A percentile compares a stretch with the other conserved stretches of the same genome.
phyloP scores from a whole-genome alignment of 768 basidiomycete species.

The Phlebiopsis flavidoalba region DNA sequence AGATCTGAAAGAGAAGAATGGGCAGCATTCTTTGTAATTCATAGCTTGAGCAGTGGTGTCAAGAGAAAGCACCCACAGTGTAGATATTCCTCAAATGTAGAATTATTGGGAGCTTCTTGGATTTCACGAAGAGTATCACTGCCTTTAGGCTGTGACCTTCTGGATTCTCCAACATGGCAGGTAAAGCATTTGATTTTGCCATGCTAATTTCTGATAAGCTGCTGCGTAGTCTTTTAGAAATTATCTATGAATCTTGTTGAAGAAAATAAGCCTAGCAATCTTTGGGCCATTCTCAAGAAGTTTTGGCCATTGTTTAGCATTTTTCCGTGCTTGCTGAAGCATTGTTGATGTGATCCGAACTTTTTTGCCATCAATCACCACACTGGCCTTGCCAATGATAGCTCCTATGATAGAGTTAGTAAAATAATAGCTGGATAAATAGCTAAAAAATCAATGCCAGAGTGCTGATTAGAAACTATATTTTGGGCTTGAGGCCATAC shows the following conservation, averaged over 20 bases:
- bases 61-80: not conserved
- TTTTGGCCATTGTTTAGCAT: not conserved
- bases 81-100: not conserved
- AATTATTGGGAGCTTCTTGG: not conserved
- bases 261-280: not conserved
- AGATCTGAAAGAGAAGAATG: not conserved
- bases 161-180: not conserved
- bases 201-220: too few relatives aligned
- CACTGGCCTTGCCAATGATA: not conserved
- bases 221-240: too few relatives aligned
- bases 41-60: not conserved
- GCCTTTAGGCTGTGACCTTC: not conserved
- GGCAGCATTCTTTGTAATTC: not conserved
- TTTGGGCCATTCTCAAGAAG: not conserved
- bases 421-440: not conserved
- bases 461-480: not conserved
- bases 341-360: not conserved
- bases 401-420: not conserved
- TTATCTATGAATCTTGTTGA: not conserved
- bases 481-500: not conserved
- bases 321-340: not conserved
- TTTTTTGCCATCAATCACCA: not conserved
- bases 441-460: not conserved
- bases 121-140: not conserved
- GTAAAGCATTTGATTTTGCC: not conserved